These are phyloP conservation scores for Sungouiella blattae DNA, from an alignment of 805 yeast species.

Conservation along the genomic window DNA sequence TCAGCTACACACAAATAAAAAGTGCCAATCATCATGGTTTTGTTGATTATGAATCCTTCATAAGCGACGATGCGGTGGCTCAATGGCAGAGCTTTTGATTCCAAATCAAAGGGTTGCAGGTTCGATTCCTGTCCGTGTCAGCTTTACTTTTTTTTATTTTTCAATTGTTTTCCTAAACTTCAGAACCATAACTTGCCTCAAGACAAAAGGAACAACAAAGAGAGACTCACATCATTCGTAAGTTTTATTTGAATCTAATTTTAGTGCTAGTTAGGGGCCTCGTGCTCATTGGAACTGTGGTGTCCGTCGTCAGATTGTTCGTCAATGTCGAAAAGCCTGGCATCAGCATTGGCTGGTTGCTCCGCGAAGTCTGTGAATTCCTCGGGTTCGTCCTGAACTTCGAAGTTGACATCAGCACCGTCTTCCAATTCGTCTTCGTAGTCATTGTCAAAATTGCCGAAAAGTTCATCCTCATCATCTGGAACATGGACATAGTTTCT, in stretches of 20 bases:
- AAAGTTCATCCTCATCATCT: conserved; percentile 38
- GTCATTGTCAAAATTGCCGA: conserved; percentile 39
- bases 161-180: too few relatives aligned
- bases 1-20: too few relatives aligned
- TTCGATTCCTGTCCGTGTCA: conserved; percentile 22
- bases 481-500: conserved; percentile 43
- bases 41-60: too few relatives aligned
- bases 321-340: conserved; percentile 30
- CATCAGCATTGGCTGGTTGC: conserved; percentile 13
- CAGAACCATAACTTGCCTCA: too few relatives aligned
- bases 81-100: conserved; percentile 21
- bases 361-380: conserved; percentile 13
- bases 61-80: conserved; percentile 21
- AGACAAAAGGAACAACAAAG: too few relatives aligned
- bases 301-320: conserved; percentile 21
- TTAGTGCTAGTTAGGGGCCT: too few relatives aligned
- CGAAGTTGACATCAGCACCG: conserved; percentile 24
- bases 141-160: conserved; percentile 1
- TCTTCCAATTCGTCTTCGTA: conserved; percentile 36
- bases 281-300: conserved; percentile 1
- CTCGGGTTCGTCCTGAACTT: conserved; percentile 18
- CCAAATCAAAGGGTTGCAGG: conserved; percentile 21
- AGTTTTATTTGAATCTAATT: too few relatives aligned
- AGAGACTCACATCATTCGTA: too few relatives aligned
- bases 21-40: too few relatives aligned